Percentiles rank a stretch among this genome's conserved stretches.
Evolutionary conservation across 1,284 basidiomycete genomes (phyloP).

Genomic region (Moniliella sp.): DNA sequence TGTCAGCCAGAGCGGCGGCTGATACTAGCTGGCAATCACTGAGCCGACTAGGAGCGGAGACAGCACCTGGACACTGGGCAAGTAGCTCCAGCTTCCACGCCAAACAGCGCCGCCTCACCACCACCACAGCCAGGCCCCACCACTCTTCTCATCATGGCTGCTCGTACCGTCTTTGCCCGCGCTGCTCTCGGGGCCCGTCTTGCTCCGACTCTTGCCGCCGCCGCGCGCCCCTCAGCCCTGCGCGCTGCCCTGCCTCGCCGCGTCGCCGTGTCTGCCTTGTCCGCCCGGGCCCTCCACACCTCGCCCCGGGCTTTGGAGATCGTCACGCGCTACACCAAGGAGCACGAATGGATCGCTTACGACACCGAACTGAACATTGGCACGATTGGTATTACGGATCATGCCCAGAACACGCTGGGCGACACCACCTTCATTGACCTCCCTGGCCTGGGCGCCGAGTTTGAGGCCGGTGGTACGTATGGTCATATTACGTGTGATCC

Average conservation of each 20-base stretch:
- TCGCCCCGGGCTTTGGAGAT: neutral
- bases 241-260: too few relatives aligned
- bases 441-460: neutral
- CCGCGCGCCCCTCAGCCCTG: neutral
- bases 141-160: slow-evolving; percentile 1
- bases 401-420: neutral
- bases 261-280: too few relatives aligned
- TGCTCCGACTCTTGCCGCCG: neutral
- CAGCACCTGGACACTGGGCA: too few relatives aligned
- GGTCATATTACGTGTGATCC: neutral
- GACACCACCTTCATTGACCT: slow-evolving; percentile 1
- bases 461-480: neutral
- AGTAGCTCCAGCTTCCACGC: too few relatives aligned
- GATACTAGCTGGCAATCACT: too few relatives aligned
- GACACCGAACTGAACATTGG: neutral
- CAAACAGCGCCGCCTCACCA: too few relatives aligned
- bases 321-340: slow-evolving; percentile 1
- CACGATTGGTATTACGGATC: slow-evolving; percentile 1
- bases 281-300: slow-evolving; percentile 1
- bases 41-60: too few relatives aligned
- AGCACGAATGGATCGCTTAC: slow-evolving; percentile 1
- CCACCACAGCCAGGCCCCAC: too few relatives aligned
- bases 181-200: neutral
- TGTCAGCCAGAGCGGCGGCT: too few relatives aligned
- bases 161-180: neutral